Base-by-base conservation (phyloP, 129 eudicot species). In the Kitagawia praeruptora region DNA sequence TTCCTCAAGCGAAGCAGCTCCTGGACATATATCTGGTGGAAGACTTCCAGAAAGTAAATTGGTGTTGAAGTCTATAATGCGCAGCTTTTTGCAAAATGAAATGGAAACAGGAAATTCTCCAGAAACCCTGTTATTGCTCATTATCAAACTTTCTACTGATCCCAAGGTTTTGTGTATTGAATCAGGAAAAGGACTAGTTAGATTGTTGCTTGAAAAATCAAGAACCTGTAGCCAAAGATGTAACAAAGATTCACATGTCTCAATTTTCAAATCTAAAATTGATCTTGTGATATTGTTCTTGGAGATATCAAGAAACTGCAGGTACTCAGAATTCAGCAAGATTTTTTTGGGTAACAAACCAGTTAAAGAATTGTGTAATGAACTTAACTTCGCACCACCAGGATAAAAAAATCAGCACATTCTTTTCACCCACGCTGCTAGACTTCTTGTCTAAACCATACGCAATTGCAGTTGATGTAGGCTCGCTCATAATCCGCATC, bases 1-100 rank as follows among this genome's bases (percentile, higher is more conserved):
- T 85, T 88, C 97, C 85, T 94, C 93, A 10, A 94, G 90, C 37
- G 93, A 90, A 44, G 85, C 75, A 38, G 89, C 86, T 28, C 86
- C 92, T 1, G 89, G 84, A 78, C 98, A 94, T 74, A 94, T 83
- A 81, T 83, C 89, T 40, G 88, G 87, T 39, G 98, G 97, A 44
- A 94, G 90, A 10, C 81, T 40, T 75, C 97, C 98, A 45, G 88
- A 88, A 34, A 91, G 80, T 82, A 76, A 81, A 66, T 94, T 94
- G 74, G 98, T 89, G 83, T 97, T 94, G 41, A 94, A 94, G 82
- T 94, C 98, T n/a, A 88, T 89, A 3, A 89, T 81, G 38, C 87
- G 75, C 14, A 94, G 40, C 51, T 88, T 94, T 82, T 86, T 75
- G 82, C 97, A 94, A 10, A 78, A 77, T 18, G 93, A 89, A 77